Evolutionary conservation across 140 eudicot species (phyloP).

Genomic region (Oenanthe javanica): DNA sequence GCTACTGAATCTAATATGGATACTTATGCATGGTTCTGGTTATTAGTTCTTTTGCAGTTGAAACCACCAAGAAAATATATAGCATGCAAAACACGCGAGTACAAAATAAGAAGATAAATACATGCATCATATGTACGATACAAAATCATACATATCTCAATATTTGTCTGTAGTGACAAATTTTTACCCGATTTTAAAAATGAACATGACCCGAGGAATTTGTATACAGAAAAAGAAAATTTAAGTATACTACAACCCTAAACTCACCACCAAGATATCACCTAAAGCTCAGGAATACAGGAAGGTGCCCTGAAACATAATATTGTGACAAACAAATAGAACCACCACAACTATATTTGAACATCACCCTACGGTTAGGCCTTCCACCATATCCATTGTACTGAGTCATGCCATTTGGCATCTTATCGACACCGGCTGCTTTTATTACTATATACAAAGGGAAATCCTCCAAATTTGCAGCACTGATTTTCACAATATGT

Average conservation of each 20-base stretch:
- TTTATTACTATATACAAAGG: conserved; percentile 59
- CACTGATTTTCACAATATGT: conserved; percentile 41
- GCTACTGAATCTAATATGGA: not conserved
- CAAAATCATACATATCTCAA: not conserved
- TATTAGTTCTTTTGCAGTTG: not conserved
- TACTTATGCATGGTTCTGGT: not conserved
- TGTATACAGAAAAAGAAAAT: not conserved
- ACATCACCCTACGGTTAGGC: conserved; percentile 34
- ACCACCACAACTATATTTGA: not conserved
- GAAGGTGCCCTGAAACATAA: not conserved
- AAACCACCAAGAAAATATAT: not conserved
- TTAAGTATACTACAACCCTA: not conserved
- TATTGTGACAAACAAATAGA: not conserved
- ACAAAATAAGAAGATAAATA: not conserved
- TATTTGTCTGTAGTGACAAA: not conserved
- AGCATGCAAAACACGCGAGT: not conserved
- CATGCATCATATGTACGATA: not conserved
- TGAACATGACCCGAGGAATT: not conserved
- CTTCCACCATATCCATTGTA: conserved; percentile 33
- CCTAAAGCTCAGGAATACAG: not conserved
- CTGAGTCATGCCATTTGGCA: conserved; percentile 7
- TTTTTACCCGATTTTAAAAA: not conserved
- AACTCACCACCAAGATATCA: not conserved
- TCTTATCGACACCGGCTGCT: conserved; percentile 34
- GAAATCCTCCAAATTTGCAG: conserved; percentile 42